Base-by-base conservation (phyloP, 2,329 filamentous ascomycete species). In the Colletotrichum sp. region DNA sequence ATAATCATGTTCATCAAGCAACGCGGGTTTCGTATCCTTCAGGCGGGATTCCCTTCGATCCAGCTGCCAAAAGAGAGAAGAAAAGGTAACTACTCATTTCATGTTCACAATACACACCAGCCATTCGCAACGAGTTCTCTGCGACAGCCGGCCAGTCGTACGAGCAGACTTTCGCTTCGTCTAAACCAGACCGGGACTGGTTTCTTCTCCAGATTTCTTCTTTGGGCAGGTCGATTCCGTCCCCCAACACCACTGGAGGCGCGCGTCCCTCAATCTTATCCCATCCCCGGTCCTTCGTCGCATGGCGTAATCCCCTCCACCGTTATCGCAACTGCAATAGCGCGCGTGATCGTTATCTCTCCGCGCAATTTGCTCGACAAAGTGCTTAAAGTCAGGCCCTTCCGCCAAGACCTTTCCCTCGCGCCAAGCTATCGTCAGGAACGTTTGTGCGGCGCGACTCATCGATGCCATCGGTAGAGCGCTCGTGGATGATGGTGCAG, bases 171-270 rank as follows among this genome's bases (percentile, higher is more conserved):
- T 34, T 34, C 33, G 21, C 31, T 29, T 27, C 63, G 8, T 62
- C 43, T 24, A 57, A 29, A 18, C 54, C 61, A 31, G 33, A 61
- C 54, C 54, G 54, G 61, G 54, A 62, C 34, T 57, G 29, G 18
- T 24, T 29, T 27, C 34, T 66, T 74, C 68, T 72, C 66, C 70
- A 69, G 58, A 36, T 51, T 51, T 59, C 70, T 72, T 24, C 59
- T 54, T 71, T 31, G 21, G 72, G 72, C 61, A 74, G 72, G 72
- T 74, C 55, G 18, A 63, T 62, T 66, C 21, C 27, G 18, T 59
- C 55, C 4, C 4, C 24, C 47, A 43, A 21, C 36, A 29, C 57
- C 27, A 66, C 43, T 51, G 57, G 62, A 63, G 43, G 27, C 36
- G 61, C 31, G 16, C 36, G 29, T 34, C 59, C 29, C 29, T 31